Evolutionary conservation across 1,139 yeast genomes (phyloP), one percentile per base, ranked within the genome.

Genomic region (Blastobotrys buckinghamii): DNA sequence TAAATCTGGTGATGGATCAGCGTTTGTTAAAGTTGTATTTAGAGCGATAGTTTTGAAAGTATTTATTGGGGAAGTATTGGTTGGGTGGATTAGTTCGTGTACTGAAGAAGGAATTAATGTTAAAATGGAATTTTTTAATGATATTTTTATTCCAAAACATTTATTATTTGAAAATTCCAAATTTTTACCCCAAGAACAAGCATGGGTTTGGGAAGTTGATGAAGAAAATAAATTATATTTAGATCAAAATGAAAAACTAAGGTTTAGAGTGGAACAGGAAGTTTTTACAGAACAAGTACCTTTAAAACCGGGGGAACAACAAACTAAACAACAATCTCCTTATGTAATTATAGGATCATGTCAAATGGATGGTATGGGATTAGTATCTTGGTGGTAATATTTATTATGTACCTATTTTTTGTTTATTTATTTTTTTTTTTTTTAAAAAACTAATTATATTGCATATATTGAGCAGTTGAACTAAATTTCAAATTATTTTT

Each of bases 401-500:
- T 22, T 24, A 12, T 39, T n/a, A 6, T 20, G 12, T 26, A 22
- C 34, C 6, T 16, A 10, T 17, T 29, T 26, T n/a, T 26, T n/a
- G 10, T 35, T 10, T 35, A 35, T 35, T 38, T n/a, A 22, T 24
- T 13, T 24, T 5, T 26, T 26, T 26, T 26, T 26, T 26, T 26
- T 26, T 26, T 6, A 39, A 27, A n/a, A n/a, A 32, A 26, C 51
- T 67, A 88, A 68, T 90, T 90, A 68, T 90, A 90, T 77, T 90
- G 97, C 97, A 92, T 92, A 73, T 92, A 92, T 74, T 92, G 88
- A 60, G 96, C 85, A 37, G 98, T 92, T 45, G 96, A 85, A 71
- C 95, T 84, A 75, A 92, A 92, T 77, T 92, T 92, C 82, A 90
- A 82, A 73, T 94, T 92, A 62, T 98, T 97, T 76, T 90, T 92